Conservation (phyloP, 2,329 filamentous ascomycete genomes). For the Fusarium oligoseptatum region DNA sequence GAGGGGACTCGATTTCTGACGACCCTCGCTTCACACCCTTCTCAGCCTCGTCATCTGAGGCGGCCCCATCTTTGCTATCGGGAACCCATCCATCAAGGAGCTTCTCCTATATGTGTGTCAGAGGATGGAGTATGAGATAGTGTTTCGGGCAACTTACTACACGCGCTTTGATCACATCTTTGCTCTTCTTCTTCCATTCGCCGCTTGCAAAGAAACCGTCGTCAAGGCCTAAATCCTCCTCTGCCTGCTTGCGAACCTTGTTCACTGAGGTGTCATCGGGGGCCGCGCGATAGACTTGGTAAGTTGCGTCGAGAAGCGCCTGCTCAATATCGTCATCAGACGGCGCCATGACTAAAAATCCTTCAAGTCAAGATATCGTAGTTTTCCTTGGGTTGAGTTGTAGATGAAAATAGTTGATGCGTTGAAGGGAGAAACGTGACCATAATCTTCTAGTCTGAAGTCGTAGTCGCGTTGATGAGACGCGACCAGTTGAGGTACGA, state of each 20-base stretch:
- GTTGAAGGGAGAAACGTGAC: constrained; percentile 4
- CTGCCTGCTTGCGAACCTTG: constrained; percentile 65
- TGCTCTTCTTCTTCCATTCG: constrained; percentile 71
- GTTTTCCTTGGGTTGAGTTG: not conserved
- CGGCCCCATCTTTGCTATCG: constrained; percentile 41
- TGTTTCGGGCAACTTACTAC: constrained; percentile 59
- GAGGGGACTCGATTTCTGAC: constrained; percentile 51
- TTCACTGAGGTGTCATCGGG: constrained; percentile 68
- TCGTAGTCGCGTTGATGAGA: constrained; percentile 38
- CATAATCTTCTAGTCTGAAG: constrained; percentile 10
- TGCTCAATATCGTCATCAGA: constrained; percentile 58
- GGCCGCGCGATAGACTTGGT: constrained; percentile 58
- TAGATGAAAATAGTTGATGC: not conserved
- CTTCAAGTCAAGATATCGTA: not conserved
- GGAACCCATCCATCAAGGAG: constrained; percentile 54
- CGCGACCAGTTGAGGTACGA: constrained; percentile 24
- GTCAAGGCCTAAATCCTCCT: constrained; percentile 62
- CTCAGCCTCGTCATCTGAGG: constrained; percentile 43
- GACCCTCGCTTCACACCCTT: constrained; percentile 52
- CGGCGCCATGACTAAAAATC: constrained; percentile 53
- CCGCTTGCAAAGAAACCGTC: constrained; percentile 63
- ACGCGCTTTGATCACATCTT: constrained; percentile 66
- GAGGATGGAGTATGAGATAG: not conserved
- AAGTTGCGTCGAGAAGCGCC: constrained; percentile 62
- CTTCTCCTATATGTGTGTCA: constrained; percentile 48